Conservation (phyloP, 2,329 filamentous ascomycete genomes). For the Microsporum audouinii region DNA sequence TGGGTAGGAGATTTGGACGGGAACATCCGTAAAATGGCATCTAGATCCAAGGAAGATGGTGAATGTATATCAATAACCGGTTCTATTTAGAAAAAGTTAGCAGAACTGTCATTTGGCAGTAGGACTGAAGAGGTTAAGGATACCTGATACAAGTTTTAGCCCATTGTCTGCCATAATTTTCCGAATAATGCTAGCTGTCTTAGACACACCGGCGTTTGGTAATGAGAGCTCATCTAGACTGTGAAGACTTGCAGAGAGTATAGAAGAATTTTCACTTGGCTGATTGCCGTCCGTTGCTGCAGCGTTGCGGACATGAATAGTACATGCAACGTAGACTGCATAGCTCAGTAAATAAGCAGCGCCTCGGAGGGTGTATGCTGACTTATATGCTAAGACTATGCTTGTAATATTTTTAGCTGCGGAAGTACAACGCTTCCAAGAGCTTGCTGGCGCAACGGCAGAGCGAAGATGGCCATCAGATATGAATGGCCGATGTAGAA, state of each 20-base stretch:
- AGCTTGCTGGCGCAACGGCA: conserved; percentile 17
- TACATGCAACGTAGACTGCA: conserved; percentile 34
- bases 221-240: conserved; percentile 25
- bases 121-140: not conserved
- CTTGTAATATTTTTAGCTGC: conserved; percentile 29
- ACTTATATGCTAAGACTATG: conserved; percentile 27
- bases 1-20: conserved; percentile 10
- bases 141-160: conserved; percentile 13
- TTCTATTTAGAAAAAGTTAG: conserved; percentile 5
- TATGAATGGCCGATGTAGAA: conserved; percentile 38
- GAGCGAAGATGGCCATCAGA: conserved; percentile 23
- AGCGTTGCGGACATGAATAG: conserved; percentile 33
- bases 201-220: conserved; percentile 14
- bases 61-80: conserved; percentile 11
- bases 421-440: conserved; percentile 26
- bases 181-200: conserved; percentile 14
- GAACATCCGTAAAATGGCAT: conserved; percentile 16
- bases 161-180: conserved; percentile 15
- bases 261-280: conserved; percentile 17
- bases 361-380: conserved; percentile 30
- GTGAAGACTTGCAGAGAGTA: conserved; percentile 21
- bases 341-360: conserved; percentile 36
- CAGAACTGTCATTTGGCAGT: not conserved
- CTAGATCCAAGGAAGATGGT: conserved; percentile 13
- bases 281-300: conserved; percentile 18